Percentiles rank a stretch among this genome's conserved stretches.
phyloP scores from a whole-genome alignment of 2,329 filamentous ascomycete genomes.

The Sclerotinia minor region DNA sequence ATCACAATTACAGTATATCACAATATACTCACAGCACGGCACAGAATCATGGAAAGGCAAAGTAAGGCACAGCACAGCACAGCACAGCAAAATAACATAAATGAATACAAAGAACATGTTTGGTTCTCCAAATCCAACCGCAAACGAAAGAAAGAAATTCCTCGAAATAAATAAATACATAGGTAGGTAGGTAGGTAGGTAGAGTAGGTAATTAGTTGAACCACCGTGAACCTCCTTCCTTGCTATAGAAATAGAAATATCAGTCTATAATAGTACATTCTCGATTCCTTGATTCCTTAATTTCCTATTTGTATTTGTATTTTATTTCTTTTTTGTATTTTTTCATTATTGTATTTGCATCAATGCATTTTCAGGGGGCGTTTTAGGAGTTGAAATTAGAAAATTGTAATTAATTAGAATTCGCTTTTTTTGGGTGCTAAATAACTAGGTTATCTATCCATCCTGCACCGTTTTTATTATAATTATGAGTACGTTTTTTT shows the following conservation, averaged over 20 bases:
- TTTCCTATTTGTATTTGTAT: neutral
- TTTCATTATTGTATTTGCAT: neutral
- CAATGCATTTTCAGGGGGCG: neutral
- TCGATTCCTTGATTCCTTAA: neutral
- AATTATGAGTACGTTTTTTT: neutral
- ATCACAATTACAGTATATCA: no score
- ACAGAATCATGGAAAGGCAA: neutral
- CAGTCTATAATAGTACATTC: neutral
- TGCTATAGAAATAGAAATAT: neutral
- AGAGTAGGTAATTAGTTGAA: neutral
- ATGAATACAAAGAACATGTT: neutral
- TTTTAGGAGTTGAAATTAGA: neutral
- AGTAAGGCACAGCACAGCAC: neutral
- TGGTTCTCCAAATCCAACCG: neutral
- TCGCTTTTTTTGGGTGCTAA: neutral
- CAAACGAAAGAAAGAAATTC: constrained; percentile 11
- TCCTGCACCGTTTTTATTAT: neutral
- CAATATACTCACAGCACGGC: neutral
- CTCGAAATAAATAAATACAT: neutral
- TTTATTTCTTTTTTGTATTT: neutral
- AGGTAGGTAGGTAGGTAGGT: no score
- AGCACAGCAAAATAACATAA: constrained; percentile 2
- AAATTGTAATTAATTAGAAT: no score
- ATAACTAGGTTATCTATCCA: neutral
- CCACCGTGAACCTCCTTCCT: neutral